Base-by-base conservation (phyloP, 768 basidiomycete species). In the Pluteus cervinus region DNA sequence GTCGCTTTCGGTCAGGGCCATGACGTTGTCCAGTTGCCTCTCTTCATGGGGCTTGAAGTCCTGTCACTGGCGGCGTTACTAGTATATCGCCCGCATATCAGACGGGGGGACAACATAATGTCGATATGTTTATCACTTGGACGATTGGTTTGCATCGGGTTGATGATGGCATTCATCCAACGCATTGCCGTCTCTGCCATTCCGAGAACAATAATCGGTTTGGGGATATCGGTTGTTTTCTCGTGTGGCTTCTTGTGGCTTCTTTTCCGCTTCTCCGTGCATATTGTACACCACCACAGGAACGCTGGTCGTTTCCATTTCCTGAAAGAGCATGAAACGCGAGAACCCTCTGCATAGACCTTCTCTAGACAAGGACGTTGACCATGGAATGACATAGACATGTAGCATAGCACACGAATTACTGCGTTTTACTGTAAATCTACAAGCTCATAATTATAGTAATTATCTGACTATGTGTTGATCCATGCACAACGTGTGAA, bases 101-200 rank as follows among this genome's bases (percentile, higher is more conserved):
- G 79, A 15, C 70, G 72, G 50, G 76, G 83, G 36, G 79, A 79
- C 1, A 78, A 93, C 51, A 64, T 86, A 43, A 74, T 92, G 29
- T 69, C 70, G 4, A 71, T 69, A 11, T 86, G 78, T 54, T 57
- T 92, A 20, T 71, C 76, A 26, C 64, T 84, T 46, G 71, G 79
- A 8, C 73, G 90, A 18, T 61, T 93, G 6, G 63, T 81, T 8
- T 81, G 76, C 39, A 78, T 80, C 18, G 82, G 77, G 5, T 54
- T 90, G 15, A 63, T 86, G 63, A 72, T 94, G 44, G 76, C 86
- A 0, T 96, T 92, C 56, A 61, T 89, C 32, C 71, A 86, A 44
- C 62, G 58, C 7, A 52, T 91, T 17, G 56, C 66, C 5, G 69
- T 92, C 23, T 60, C 68, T 12, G 68, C 90, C 26, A 94, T 94